phyloP scores from a whole-genome alignment of 345 rosid species.

The Streptanthus diversifolius region DNA sequence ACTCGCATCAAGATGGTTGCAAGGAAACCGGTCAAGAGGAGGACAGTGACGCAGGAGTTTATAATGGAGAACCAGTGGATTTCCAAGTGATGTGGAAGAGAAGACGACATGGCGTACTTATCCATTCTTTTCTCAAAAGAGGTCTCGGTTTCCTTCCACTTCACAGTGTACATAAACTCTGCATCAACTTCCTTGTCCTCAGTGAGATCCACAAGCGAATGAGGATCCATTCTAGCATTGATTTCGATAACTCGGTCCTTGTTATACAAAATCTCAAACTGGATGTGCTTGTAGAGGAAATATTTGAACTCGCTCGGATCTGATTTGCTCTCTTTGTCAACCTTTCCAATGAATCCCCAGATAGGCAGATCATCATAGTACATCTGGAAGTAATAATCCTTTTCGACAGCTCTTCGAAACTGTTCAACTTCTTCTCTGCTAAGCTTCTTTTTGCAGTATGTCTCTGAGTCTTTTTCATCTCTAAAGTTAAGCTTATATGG shows the following conservation, averaged over 20 bases:
- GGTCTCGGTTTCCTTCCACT: conserved; percentile 84
- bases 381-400: conserved; percentile 86
- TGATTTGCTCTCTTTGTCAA: conserved; percentile 66
- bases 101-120: conserved; percentile 75
- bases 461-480: conserved; percentile 64
- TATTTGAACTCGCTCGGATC: conserved; percentile 62
- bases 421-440: conserved; percentile 50
- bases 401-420: conserved; percentile 61
- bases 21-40: conserved; percentile 84
- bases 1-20: conserved; percentile 93
- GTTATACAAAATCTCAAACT: conserved; percentile 66
- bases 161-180: conserved; percentile 78
- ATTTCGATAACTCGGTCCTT: conserved; percentile 78
- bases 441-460: conserved; percentile 59
- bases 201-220: conserved; percentile 62
- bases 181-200: conserved; percentile 77
- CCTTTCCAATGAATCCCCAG: conserved; percentile 87
- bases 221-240: conserved; percentile 65
- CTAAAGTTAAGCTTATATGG: conserved; percentile 72
- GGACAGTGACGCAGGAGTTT: conserved; percentile 87
- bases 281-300: conserved; percentile 70
- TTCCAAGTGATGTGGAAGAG: conserved; percentile 86
- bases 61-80: conserved; percentile 94
- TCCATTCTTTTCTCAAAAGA: conserved; percentile 92
- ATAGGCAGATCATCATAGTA: conserved; percentile 84